Percentiles rank a stretch among this genome's conserved stretches.
phyloP scores from a whole-genome alignment of 2,329 filamentous ascomycete genomes.

The Monosporascus sp. region DNA sequence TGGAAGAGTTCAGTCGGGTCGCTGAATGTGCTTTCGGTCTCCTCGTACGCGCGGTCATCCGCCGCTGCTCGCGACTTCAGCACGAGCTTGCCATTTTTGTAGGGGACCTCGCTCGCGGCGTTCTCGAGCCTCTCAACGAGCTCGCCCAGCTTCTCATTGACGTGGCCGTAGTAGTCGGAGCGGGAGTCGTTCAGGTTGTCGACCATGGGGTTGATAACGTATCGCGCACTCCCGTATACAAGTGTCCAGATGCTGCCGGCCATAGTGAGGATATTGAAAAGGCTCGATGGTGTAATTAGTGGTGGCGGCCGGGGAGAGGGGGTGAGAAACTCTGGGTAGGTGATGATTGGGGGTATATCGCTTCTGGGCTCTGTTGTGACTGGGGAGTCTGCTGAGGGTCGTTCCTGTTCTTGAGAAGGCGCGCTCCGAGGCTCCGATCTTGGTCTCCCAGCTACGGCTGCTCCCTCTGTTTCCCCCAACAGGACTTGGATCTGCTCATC shows the following conservation, averaged over 20 bases:
- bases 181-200: constrained; percentile 47
- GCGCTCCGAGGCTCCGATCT: background rate
- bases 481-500: constrained; percentile 64
- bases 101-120: constrained; percentile 58
- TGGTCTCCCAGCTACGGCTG: constrained; percentile 5
- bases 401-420: background rate
- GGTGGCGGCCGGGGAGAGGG: constrained; percentile 52
- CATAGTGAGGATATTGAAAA: constrained; percentile 55
- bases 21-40: constrained; percentile 43
- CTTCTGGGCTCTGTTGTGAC: constrained; percentile 15
- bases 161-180: constrained; percentile 45
- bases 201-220: constrained; percentile 60
- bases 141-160: constrained; percentile 38
- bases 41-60: constrained; percentile 20
- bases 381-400: background rate
- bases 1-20: constrained; percentile 77
- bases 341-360: constrained; percentile 58
- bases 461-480: constrained; percentile 33
- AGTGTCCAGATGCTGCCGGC: constrained; percentile 54
- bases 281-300: constrained; percentile 54
- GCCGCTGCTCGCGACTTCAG: constrained; percentile 9
- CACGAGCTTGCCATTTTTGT: constrained; percentile 22
- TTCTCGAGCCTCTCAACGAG: constrained; percentile 48
- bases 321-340: constrained; percentile 65
- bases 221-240: constrained; percentile 67